Conservation (phyloP, 331 rosid species). For the Acacia concinna region DNA sequence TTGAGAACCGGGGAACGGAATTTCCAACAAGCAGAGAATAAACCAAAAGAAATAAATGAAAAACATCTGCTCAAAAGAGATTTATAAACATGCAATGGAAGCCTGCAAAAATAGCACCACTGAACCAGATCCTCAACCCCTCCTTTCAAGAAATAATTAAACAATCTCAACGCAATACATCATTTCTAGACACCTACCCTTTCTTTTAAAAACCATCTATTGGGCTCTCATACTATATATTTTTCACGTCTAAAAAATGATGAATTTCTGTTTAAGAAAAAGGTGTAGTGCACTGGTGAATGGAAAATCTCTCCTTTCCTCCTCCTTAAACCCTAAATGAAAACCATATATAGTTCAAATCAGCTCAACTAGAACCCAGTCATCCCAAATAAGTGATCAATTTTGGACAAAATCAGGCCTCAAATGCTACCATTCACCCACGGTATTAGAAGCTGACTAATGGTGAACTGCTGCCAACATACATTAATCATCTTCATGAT, state of each 20-base stretch:
- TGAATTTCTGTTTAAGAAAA: background rate
- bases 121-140: slow-evolving; percentile 14
- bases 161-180: background rate
- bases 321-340: background rate
- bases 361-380: slow-evolving; percentile 12
- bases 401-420: slow-evolving; percentile 13
- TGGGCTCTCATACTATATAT: background rate
- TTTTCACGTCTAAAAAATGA: background rate
- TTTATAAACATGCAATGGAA: background rate
- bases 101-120: slow-evolving; percentile 3
- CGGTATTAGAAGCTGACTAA: background rate
- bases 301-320: background rate
- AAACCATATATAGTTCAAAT: background rate
- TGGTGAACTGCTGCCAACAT: background rate
- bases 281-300: background rate
- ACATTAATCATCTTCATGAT: background rate
- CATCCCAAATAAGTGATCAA: background rate
- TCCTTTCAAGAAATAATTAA: background rate
- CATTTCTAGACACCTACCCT: slow-evolving; percentile 1
- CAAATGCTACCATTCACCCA: slow-evolving; percentile 22
- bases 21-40: background rate
- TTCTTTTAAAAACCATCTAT: background rate
- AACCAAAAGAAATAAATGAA: background rate
- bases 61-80: background rate
- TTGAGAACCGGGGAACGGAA: background rate